phyloP scores from a whole-genome alignment of 2,329 filamentous ascomycete genomes.

The Microdochium nivale region DNA sequence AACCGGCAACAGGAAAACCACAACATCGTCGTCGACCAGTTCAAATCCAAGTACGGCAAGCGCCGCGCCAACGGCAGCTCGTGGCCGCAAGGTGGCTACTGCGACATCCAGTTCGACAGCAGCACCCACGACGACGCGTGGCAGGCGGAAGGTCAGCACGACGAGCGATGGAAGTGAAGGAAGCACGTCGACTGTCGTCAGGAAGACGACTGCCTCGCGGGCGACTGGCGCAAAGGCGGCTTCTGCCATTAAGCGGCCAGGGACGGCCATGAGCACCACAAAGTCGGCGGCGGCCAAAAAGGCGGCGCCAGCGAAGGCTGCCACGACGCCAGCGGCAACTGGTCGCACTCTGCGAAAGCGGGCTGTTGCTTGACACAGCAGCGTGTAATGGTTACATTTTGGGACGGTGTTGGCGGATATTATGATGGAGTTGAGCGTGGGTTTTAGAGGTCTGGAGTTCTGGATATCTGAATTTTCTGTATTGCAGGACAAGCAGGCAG shows the following conservation, averaged over 20 bases:
- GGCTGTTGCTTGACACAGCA: background rate
- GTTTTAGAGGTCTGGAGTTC: background rate
- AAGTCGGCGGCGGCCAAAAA: constrained; percentile 42
- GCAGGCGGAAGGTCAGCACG: constrained; percentile 44
- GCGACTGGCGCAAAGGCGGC: constrained; percentile 25
- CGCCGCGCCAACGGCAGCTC: constrained; percentile 16
- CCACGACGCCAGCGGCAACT: constrained; percentile 30
- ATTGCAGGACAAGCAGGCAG: background rate
- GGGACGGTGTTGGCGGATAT: background rate
- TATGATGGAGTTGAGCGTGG: background rate
- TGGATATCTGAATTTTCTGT: background rate
- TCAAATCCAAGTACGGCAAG: constrained; percentile 21
- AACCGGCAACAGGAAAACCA: constrained; percentile 35
- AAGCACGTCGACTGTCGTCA: constrained; percentile 57
- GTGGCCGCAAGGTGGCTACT: constrained; percentile 25
- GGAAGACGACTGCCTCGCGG: constrained; percentile 36
- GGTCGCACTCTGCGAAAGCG: constrained; percentile 25
- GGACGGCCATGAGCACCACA: constrained; percentile 44
- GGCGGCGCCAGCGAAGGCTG: constrained; percentile 31
- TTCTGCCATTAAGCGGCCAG: constrained; percentile 37
- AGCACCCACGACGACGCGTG: constrained; percentile 35
- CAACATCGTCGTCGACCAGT: constrained; percentile 33
- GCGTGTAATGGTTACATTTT: background rate
- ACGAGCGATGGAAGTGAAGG: constrained; percentile 55
- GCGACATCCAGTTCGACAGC: constrained; percentile 20